Evolutionary conservation across 306 rosid genomes (phyloP), one percentile per base, ranked within the genome.

Genomic region (Castanea mollissima): DNA sequence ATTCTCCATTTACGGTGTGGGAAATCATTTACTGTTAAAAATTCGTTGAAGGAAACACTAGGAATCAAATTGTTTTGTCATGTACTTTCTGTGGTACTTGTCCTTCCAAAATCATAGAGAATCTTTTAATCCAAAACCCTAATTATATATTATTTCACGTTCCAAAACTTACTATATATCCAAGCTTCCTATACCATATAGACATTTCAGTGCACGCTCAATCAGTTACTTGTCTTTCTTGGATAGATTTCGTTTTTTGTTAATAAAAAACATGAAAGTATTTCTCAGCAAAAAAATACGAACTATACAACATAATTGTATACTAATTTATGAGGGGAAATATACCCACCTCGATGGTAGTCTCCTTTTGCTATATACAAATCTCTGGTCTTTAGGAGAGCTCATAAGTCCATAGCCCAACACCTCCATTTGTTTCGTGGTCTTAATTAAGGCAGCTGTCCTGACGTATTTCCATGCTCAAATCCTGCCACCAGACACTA

Each of bases 1-100:
- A 58, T 69, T 38, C 85, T 79, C 73, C 5, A 27, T 19, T 62
- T 25, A 13, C 29, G 10, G 70, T 31, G n/a, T 32, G 21, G 70
- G 7, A 64, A 5, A 32, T 32, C 41, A 23, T 64, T 15, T 15
- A 64, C 32, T 64, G 6, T 16, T 64, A 5, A 15, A 41, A 7
- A 31, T 32, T 32, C 12, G 32, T 31, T 16, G 46, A 64, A 29
- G 70, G 70, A 31, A 64, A 31, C 12, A 29, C 5, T 64, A 31
- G 18, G 18, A 64, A 31, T 64, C 21, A 58, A 21, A 21, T 20
- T 21, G 5, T 21, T 58, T 10, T 59, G 29, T n/a, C 15, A 21
- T 20, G 10, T 59, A 27, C 32, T 57, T 20, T 58, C 65, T 21
- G 14, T 21, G 29, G 29, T 21, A 13, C 7, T 58, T 7, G 21